Base-by-base conservation (phyloP, 177 flowering plant species). In the Vitis hybrid region DNA sequence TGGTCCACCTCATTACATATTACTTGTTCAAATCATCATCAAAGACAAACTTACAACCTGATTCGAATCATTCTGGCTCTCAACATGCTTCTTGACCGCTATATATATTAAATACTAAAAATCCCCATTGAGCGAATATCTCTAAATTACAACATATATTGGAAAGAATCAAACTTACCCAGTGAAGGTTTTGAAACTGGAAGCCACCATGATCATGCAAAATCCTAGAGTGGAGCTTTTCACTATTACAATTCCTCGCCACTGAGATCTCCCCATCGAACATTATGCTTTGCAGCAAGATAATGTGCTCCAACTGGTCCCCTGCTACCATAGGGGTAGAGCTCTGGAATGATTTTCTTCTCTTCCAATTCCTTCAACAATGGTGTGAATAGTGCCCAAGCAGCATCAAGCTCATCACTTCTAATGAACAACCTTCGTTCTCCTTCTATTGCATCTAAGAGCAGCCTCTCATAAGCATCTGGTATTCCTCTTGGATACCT, bases 321-420 rank as follows among this genome's bases (percentile, higher is more conserved):
- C 71, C 92, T 73, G 67, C 97, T 86, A 10, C 97, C 95, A 29
- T 85, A 80, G 1, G 90, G 90, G 65, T 93, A 90, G 2, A 86
- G 86, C 81, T 91, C 97, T 1, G 93, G 93, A 2, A 72, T 79
- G 14, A 86, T 78, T 72, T 84, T 93, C 74, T 83, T 86, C 67
- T 85, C 80, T 65, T 91, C 98, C 45, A 91, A 75, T 68, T 90
- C 89, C 73, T 88, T 86, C 77, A 93, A 72, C 59, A 91, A 57
- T 16, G 98, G 97, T 5, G 97, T 85, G 78, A 93, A 91, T 13
- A 93, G 74, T 2, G 81, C 51, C 98, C 98, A 93, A 8, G 98
- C 97, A 67, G 98, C 97, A 69, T 86, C 90, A 14, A 93, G 86
- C 78, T 93, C 97, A 58, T 93, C 98, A 67, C 98, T 93, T 74